phyloP scores from a whole-genome alignment of 163 green algal species.

The Prototheca stagnorum region DNA sequence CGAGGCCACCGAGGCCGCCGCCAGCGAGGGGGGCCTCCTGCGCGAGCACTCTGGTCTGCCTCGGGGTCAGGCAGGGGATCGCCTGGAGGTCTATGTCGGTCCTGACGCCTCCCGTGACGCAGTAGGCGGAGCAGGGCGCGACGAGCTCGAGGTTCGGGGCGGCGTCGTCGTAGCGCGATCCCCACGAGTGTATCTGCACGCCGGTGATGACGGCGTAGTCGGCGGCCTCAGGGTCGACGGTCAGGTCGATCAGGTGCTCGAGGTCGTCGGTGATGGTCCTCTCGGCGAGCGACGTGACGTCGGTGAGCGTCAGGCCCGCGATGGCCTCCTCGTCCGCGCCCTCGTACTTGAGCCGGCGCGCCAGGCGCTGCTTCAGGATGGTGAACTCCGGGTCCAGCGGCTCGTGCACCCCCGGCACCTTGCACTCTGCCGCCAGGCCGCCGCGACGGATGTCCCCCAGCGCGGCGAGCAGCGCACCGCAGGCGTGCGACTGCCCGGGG shows the following conservation, averaged over 20 bases:
- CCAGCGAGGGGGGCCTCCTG: not conserved
- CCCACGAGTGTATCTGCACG: slow-evolving; percentile 70
- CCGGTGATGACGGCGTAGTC: slow-evolving; percentile 82
- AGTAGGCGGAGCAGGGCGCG: slow-evolving; percentile 34
- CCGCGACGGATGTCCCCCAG: slow-evolving; percentile 42
- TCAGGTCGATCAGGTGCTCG: slow-evolving; percentile 59
- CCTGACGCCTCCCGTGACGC: slow-evolving; percentile 44
- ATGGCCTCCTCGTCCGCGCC: slow-evolving; percentile 18
- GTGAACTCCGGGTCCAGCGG: slow-evolving; percentile 66
- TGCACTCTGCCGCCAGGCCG: slow-evolving; percentile 22
- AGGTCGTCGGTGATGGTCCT: slow-evolving; percentile 63
- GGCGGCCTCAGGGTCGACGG: slow-evolving; percentile 51
- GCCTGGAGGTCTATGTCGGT: slow-evolving; percentile 35
- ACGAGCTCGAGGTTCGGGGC: slow-evolving; percentile 62
- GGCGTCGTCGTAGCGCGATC: slow-evolving; percentile 21
- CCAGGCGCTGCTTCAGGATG: slow-evolving; percentile 74
- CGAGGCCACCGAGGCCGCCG: not conserved
- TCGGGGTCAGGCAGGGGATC: slow-evolving; percentile 26
- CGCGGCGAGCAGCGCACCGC: slow-evolving; percentile 48
- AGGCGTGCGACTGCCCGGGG: slow-evolving; percentile 43
- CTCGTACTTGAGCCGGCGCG: slow-evolving; percentile 45
- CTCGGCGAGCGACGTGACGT: slow-evolving; percentile 49
- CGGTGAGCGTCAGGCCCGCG: slow-evolving; percentile 32
- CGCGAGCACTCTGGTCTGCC: slow-evolving; percentile 33
- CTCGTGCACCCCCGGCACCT: slow-evolving; percentile 46